These are phyloP conservation scores for Xylariaceae sp. DNA, from an alignment of 2,329 filamentous ascomycete genomes.

Conservation along the genomic window DNA sequence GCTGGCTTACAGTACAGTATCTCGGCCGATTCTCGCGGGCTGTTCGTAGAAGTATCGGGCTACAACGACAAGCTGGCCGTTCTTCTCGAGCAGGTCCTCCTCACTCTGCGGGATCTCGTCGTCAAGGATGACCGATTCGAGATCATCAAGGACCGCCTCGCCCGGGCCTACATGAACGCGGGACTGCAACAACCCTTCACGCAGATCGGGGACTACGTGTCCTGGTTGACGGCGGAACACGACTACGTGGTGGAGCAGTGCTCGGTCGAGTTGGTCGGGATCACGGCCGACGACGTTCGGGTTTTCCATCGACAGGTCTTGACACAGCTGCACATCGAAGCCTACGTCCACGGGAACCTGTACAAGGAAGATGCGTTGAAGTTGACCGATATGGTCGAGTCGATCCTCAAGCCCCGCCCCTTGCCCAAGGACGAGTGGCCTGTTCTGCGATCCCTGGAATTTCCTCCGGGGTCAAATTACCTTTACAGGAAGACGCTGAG, in stretches of 20 bases:
- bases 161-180: slow-evolving; percentile 75
- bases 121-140: slow-evolving; percentile 83
- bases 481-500: slow-evolving; percentile 75
- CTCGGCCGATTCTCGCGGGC: slow-evolving; percentile 62
- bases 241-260: slow-evolving; percentile 77
- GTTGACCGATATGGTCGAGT: slow-evolving; percentile 77
- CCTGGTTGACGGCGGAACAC: slow-evolving; percentile 72
- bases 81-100: slow-evolving; percentile 80
- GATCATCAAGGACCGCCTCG: slow-evolving; percentile 81
- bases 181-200: slow-evolving; percentile 84
- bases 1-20: slow-evolving; percentile 82
- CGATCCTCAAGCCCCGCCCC: slow-evolving; percentile 65
- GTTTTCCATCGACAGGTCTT: slow-evolving; percentile 76
- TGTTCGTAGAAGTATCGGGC: slow-evolving; percentile 75
- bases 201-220: slow-evolving; percentile 77
- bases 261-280: slow-evolving; percentile 65
- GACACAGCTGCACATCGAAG: slow-evolving; percentile 79
- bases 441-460: slow-evolving; percentile 67
- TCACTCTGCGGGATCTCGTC: slow-evolving; percentile 77
- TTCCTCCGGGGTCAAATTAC: slow-evolving; percentile 76
- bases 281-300: slow-evolving; percentile 69
- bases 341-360: slow-evolving; percentile 84
- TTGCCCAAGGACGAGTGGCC: slow-evolving; percentile 77
- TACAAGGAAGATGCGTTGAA: slow-evolving; percentile 89
- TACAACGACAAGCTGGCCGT: slow-evolving; percentile 97